Conservation (phyloP, 805 yeast species). For the Lipomyces starkeyi region DNA sequence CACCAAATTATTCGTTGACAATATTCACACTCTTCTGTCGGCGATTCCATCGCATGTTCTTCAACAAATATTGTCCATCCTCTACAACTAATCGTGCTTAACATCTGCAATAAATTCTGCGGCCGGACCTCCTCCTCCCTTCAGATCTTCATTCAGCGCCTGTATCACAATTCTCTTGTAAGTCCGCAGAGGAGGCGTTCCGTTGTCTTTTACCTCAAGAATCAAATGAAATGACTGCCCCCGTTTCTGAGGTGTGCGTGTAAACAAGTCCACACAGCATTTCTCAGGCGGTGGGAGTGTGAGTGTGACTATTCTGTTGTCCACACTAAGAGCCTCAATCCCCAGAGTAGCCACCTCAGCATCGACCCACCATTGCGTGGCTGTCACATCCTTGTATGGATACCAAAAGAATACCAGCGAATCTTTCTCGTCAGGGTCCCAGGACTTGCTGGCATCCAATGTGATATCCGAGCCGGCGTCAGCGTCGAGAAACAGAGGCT, state of each 20-base stretch:
- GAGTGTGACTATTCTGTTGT: neutral
- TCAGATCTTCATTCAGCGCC: neutral
- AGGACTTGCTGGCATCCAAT: constrained; percentile 13
- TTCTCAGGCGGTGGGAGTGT: neutral
- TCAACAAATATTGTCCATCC: neutral
- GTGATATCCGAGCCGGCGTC: constrained; percentile 1
- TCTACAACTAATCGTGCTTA: neutral
- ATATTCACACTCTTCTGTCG: too few relatives aligned
- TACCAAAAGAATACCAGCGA: constrained; percentile 12
- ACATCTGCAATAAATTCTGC: neutral
- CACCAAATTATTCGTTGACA: too few relatives aligned
- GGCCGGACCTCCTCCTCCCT: neutral
- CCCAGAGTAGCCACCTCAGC: constrained; percentile 11
- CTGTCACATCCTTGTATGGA: constrained; percentile 12
- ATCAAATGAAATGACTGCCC: constrained; percentile 10
- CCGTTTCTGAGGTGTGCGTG: neutral
- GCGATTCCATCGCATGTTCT: too few relatives aligned
- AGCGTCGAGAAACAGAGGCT: constrained; percentile 1
- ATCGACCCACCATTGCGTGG: constrained; percentile 2
- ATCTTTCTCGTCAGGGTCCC: constrained; percentile 19
- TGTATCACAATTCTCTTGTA: constrained; percentile 5
- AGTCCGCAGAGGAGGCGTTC: neutral
- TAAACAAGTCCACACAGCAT: constrained; percentile 1
- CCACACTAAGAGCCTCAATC: neutral
- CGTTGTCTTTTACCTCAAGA: constrained; percentile 6